phyloP scores from a whole-genome alignment of 805 yeast species.

The Saccharomycopsis schoenii region DNA sequence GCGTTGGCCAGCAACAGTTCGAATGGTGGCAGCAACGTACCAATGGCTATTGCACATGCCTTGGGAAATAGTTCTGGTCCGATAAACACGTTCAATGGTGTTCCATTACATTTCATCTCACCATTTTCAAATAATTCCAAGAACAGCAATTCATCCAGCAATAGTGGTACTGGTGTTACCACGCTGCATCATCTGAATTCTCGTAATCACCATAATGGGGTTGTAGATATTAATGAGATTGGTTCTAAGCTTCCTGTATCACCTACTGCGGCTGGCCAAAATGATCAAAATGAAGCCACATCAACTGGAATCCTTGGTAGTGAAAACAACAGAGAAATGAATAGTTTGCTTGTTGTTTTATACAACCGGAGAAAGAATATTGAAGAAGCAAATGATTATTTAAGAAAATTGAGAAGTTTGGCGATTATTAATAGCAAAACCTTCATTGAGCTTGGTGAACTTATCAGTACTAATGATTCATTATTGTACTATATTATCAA shows the following conservation, averaged over 20 bases:
- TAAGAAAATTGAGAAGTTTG: conserved; percentile 12
- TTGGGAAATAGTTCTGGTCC: neutral
- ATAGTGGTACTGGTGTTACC: neutral
- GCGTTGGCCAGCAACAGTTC: neutral
- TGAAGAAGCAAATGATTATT: conserved; percentile 13
- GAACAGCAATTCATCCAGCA: neutral
- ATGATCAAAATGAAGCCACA: neutral
- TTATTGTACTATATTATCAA: conserved; percentile 16
- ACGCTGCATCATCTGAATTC: neutral
- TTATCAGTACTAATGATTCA: conserved; percentile 12
- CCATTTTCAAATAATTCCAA: neutral
- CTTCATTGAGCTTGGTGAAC: conserved; percentile 13
- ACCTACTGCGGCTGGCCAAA: neutral
- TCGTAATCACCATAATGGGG: neutral
- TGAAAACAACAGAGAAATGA: neutral
- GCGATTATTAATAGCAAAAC: conserved; percentile 9
- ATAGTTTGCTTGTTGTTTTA: conserved; percentile 5
- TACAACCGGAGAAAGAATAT: conserved; percentile 7
- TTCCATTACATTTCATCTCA: neutral
- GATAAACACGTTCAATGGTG: neutral
- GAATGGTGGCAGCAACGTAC: neutral
- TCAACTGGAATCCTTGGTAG: neutral
- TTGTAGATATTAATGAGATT: neutral
- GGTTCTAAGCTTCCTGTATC: neutral
- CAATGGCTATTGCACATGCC: neutral